Conservation (phyloP, 2,329 filamentous ascomycete genomes). For the Cladosporium sp. region DNA sequence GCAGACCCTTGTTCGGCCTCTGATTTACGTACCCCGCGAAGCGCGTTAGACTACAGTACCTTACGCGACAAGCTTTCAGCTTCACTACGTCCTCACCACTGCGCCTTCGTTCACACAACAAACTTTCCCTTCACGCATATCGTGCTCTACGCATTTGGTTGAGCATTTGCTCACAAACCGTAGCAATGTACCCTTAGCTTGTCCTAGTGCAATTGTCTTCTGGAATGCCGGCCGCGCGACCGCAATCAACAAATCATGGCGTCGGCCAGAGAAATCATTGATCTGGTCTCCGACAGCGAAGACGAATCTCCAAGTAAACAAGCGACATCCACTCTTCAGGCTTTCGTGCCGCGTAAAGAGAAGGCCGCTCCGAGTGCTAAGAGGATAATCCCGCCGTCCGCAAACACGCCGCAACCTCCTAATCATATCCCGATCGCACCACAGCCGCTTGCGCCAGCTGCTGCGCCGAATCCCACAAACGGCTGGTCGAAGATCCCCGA, state of each 20-base stretch:
- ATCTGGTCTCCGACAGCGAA: constrained; percentile 19
- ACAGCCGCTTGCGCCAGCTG: neutral
- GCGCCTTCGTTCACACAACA: neutral
- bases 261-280: constrained; percentile 2
- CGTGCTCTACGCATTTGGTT: neutral
- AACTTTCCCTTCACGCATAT: neutral
- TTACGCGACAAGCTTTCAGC: neutral
- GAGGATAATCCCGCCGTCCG: neutral
- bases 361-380: constrained; percentile 7
- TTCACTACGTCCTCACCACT: neutral
- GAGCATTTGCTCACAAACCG: neutral
- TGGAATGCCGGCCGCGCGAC: neutral
- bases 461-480: neutral
- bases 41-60: neutral
- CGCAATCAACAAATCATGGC: neutral
- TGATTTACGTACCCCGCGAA: neutral
- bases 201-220: neutral
- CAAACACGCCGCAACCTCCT: neutral
- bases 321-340: constrained; percentile 13
- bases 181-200: neutral
- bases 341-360: constrained; percentile 21
- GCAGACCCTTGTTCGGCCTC: neutral
- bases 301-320: constrained; percentile 16
- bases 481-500: neutral
- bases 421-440: neutral